Conservation (phyloP, 2,329 filamentous ascomycete genomes). For the Phaeoacremonium minimum region DNA sequence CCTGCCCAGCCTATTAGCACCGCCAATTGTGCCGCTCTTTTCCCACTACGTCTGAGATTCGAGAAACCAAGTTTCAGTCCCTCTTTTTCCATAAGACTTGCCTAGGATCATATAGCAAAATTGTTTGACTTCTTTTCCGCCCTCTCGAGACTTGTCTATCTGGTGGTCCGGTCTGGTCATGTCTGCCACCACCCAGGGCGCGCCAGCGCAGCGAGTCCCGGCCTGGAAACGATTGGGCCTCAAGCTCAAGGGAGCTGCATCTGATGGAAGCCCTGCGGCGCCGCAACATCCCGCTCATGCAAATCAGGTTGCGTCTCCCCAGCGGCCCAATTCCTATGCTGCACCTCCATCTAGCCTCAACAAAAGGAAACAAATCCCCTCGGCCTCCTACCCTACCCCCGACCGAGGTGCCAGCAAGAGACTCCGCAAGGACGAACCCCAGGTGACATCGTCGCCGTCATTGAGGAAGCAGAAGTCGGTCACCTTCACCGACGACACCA, state of each 20-base stretch:
- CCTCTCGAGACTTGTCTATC: too few species aligned
- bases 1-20: too few species aligned
- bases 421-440: slow-evolving; percentile 15
- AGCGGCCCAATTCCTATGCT: slow-evolving; percentile 19
- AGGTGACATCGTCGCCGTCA: slow-evolving; percentile 14
- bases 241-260: slow-evolving; percentile 48
- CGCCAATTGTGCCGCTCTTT: too few species aligned
- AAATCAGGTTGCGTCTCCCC: slow-evolving; percentile 11
- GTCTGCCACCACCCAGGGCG: slow-evolving; percentile 35
- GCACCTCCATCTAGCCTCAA: slow-evolving; percentile 23
- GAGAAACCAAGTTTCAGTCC: too few species aligned
- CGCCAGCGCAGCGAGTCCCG: slow-evolving; percentile 43
- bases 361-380: slow-evolving; percentile 45
- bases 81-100: slow-evolving; percentile 9
- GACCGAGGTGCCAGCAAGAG: slow-evolving; percentile 27
- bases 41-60: too few species aligned
- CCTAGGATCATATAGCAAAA: slow-evolving; percentile 24
- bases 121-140: too few species aligned
- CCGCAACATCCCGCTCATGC: slow-evolving; percentile 15
- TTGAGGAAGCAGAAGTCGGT: slow-evolving; percentile 39
- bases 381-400: slow-evolving; percentile 18
- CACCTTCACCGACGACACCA: slow-evolving; percentile 41
- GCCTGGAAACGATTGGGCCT: slow-evolving; percentile 61
- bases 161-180: too few species aligned
- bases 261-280: slow-evolving; percentile 25